These are phyloP conservation scores for Citeromyces nyonsensis DNA, from an alignment of 805 yeast species.

Conservation along the genomic window DNA sequence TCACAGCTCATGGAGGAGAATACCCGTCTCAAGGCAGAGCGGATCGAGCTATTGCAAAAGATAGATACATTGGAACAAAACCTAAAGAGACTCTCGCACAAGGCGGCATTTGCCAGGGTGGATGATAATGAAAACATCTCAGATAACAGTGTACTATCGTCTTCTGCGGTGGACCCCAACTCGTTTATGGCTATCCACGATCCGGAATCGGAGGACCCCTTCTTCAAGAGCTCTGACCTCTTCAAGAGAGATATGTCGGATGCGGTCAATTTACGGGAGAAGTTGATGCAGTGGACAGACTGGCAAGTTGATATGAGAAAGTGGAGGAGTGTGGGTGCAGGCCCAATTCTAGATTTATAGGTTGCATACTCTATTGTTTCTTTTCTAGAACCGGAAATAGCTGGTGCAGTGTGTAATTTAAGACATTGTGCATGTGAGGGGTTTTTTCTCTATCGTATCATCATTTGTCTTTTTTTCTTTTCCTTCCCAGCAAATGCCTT, in stretches of 20 bases:
- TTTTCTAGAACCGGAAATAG: too few species aligned
- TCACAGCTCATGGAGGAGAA: neutral
- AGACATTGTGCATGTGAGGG: too few species aligned
- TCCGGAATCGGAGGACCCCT: constrained; percentile 3
- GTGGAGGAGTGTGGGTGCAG: constrained; percentile 65
- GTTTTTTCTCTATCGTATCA: too few species aligned
- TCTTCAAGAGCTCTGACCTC: constrained; percentile 4
- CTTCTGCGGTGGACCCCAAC: too few species aligned
- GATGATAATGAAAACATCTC: constrained; percentile 16
- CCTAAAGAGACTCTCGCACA: constrained; percentile 1
- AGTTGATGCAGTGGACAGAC: constrained; percentile 58
- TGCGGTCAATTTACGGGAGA: constrained; percentile 38
- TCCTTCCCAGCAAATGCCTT: too few species aligned
- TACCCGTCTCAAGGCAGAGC: neutral
- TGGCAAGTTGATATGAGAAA: constrained; percentile 80
- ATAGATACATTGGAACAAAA: constrained; percentile 16
- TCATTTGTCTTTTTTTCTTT: too few species aligned
- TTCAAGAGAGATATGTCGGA: constrained; percentile 20
- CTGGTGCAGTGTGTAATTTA: too few species aligned
- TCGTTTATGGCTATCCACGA: constrained; percentile 7
- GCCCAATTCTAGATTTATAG: constrained; percentile 38
- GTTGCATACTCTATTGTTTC: neutral
- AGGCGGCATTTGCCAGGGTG: constrained; percentile 13
- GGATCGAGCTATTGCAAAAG: constrained; percentile 14
- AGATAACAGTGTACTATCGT: constrained; percentile 4